phyloP scores from a whole-genome alignment of 2,329 filamentous ascomycete species.

The Rosellinia necatrix region DNA sequence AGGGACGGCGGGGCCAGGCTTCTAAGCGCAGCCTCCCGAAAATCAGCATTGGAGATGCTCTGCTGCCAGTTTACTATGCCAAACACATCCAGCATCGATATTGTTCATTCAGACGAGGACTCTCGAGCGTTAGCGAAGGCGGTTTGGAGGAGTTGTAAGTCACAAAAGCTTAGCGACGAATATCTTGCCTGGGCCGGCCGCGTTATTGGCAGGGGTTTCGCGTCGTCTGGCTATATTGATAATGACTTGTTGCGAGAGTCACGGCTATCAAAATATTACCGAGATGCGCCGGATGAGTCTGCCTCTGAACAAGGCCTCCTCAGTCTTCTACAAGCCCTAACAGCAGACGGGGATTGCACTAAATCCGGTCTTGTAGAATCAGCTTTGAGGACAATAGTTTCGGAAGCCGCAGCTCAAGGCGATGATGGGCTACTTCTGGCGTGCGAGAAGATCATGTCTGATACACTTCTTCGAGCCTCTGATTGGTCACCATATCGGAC shows the following conservation, averaged over 20 bases:
- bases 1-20: slow-evolving; percentile 65
- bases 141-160: slow-evolving; percentile 77
- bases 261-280: slow-evolving; percentile 55
- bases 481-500: slow-evolving; percentile 61
- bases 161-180: slow-evolving; percentile 64
- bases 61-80: slow-evolving; percentile 75
- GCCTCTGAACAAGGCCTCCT: slow-evolving; percentile 69
- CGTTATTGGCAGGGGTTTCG: slow-evolving; percentile 82
- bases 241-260: slow-evolving; percentile 65
- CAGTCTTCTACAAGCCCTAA: slow-evolving; percentile 63
- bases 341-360: slow-evolving; percentile 59
- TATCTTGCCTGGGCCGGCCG: slow-evolving; percentile 86
- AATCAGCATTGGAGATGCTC: slow-evolving; percentile 72
- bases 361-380: slow-evolving; percentile 65
- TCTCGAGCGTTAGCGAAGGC: slow-evolving; percentile 66
- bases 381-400: slow-evolving; percentile 61
- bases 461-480: slow-evolving; percentile 58
- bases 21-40: slow-evolving; percentile 70
- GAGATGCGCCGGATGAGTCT: slow-evolving; percentile 51
- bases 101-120: slow-evolving; percentile 69
- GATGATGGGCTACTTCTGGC: slow-evolving; percentile 55
- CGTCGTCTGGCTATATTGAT: slow-evolving; percentile 71
- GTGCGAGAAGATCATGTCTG: slow-evolving; percentile 57
- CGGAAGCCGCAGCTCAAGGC: slow-evolving; percentile 53
- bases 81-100: slow-evolving; percentile 62